Conservation (phyloP, 768 basidiomycete species). For the Russula emetica region DNA sequence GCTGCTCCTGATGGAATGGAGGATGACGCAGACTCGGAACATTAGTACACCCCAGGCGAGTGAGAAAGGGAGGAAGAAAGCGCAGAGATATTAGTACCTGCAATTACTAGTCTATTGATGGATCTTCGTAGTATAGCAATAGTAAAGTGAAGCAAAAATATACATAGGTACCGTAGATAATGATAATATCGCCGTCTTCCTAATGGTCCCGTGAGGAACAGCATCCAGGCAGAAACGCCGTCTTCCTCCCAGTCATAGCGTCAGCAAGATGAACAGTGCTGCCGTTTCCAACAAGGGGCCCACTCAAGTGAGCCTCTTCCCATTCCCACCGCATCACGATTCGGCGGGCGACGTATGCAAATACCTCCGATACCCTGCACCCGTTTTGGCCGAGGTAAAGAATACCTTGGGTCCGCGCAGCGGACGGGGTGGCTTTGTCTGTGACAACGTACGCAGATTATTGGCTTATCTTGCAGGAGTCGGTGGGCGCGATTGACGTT, state of each 20-base stretch:
- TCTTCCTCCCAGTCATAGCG: background rate
- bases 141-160: background rate
- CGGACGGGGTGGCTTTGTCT: conserved; percentile 33
- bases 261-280: conserved; percentile 19
- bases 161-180: conserved; percentile 7
- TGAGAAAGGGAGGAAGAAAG: too few relatives aligned
- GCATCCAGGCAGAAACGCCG: background rate
- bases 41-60: too few relatives aligned
- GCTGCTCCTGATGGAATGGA: too few relatives aligned
- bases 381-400: conserved; percentile 76
- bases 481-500: too few relatives aligned
- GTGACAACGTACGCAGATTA: conserved; percentile 6
- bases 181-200: background rate
- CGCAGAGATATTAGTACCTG: too few relatives aligned
- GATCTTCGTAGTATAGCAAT: background rate
- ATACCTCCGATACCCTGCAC: conserved; percentile 67
- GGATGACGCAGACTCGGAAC: too few relatives aligned
- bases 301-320: too few relatives aligned
- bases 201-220: conserved; percentile 20
- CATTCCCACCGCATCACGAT: too few relatives aligned
- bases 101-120: background rate
- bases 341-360: too few relatives aligned
- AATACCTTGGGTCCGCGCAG: conserved; percentile 63
- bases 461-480: too few relatives aligned
- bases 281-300: too few relatives aligned